These are phyloP conservation scores for Baorangia bicolor DNA, from an alignment of 768 basidiomycete species.

Conservation along the genomic window DNA sequence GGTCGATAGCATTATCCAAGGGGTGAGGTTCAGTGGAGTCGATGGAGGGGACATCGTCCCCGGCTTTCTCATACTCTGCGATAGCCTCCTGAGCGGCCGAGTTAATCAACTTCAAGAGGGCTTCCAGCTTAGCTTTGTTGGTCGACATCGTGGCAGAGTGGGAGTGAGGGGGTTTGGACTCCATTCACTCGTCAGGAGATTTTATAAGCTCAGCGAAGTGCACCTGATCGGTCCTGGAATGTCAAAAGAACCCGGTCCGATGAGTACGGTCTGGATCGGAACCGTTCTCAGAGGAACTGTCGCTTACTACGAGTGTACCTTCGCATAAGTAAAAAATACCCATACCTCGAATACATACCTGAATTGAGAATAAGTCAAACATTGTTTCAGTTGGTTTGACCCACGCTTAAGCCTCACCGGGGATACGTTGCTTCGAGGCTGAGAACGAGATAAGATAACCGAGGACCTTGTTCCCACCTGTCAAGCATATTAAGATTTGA, in stretches of 20 bases:
- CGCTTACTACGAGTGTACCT: neutral
- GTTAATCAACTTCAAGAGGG: slow-evolving; percentile 33
- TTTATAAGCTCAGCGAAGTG: neutral
- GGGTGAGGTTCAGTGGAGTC: slow-evolving; percentile 35
- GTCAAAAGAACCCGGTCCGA: neutral
- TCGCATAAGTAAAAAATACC: neutral
- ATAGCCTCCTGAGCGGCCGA: slow-evolving; percentile 34
- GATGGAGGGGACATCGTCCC: slow-evolving; percentile 32
- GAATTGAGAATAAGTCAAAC: neutral
- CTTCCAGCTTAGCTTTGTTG: slow-evolving; percentile 24
- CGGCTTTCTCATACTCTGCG: slow-evolving; percentile 32
- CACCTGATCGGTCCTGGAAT: neutral
- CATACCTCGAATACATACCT: neutral
- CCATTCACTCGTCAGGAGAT: neutral
- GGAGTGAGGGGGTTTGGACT: neutral
- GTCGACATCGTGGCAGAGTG: slow-evolving; percentile 13
- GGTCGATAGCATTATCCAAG: slow-evolving; percentile 31
- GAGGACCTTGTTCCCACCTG: neutral
- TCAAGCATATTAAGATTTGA: neutral
- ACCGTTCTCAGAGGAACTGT: neutral
- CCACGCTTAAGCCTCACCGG: slow-evolving; percentile 4
- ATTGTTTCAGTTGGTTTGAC: slow-evolving; percentile 1
- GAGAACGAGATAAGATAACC: slow-evolving; percentile 12
- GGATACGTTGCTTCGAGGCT: neutral
- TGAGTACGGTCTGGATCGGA: neutral